Evolutionary conservation across 2,329 filamentous ascomycete genomes (phyloP), one percentile per base, ranked within the genome.

Genomic region (Colletotrichum sp.): DNA sequence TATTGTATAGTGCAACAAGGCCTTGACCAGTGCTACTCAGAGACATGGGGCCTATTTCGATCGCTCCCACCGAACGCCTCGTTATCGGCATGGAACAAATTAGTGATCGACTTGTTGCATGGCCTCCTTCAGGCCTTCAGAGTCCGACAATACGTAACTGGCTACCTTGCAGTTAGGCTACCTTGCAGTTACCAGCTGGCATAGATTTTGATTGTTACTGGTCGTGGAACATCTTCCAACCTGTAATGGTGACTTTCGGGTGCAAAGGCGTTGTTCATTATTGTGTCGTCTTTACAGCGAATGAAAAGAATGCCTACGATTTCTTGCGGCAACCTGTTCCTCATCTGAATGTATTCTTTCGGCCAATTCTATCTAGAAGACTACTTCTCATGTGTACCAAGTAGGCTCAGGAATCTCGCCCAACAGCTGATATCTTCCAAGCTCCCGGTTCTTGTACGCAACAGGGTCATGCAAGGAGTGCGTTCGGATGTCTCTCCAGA

Each of bases 391-490:
- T 21, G 91, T 93, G 80, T 93, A 93, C 91, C 91, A 93, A 6
- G 89, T 91, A 16, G 90, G 87, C 81, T 89, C 87, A 1, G 92
- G 91, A 13, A 89, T 79, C 83, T 93, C 90, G 16, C 86, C 87
- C 66, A 93, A 79, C 71, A 94, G 79, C 52, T 88, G 85, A 80
- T 87, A 93, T 26, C 89, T 83, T 0, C 92, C 92, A 67, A 93
- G 79, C 82, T 94, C 92, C 5, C 89, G 83, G 72, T 93, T 92
- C 86, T 93, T 93, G 79, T 93, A 93, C 28, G 92, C 90, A 32
- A 94, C 91, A 1, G 92, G 92, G 81, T 94, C 92, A 82, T 94
- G 92, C 79, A 94, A 81, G 1, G 88, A 90, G 82, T 94, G 92
- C 6, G 92, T 93, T 7, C 92, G 83, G n/a, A 93, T 84, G 79